Evolutionary conservation across 2,329 filamentous ascomycete species (phyloP), one percentile per base, ranked within the genome.

Genomic region (Fusarium hainanense): DNA sequence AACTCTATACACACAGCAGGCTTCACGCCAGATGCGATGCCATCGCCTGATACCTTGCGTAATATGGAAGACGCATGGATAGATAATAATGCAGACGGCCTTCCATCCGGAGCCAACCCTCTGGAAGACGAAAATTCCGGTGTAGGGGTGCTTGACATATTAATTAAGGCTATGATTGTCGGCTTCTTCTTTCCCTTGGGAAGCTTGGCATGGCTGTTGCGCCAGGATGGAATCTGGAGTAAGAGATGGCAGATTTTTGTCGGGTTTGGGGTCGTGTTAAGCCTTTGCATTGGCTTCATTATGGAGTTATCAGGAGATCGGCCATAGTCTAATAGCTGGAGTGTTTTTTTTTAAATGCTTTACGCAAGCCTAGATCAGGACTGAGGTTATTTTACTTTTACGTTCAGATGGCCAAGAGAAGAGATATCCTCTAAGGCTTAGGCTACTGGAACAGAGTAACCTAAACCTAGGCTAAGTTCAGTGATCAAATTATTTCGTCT

Each of bases 181-280:
- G 96, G 96, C 1, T 99, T 98, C 83, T 92, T 99, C 78, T 98
- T 95, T 89, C 96, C 96, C 6, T 80, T 98, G 12, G 95, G 93
- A 0, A 94, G 93, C 74, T 83, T 95, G 59, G 89, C 91, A 54
- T 98, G 94, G 93, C 83, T 97, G 51, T 87, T 95, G 70, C 86
- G 94, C 63, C 93, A 97, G 79, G 92, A 96, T 61, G 94, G 93
- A 1, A 90, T 98, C 63, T 97, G 94, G 89, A 92, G 90, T 65
- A 89, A 92, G 76, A 85, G 94, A 75, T 92, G 93, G 84, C 90
- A 94, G 78, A 88, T 97, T 74, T 95, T 95, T 72, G 93, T 98
- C 18, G 89, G 92, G 54, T 91, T 94, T 46, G 96, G 96, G 1
- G 89, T 98, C 21, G 79, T 94, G 64, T 85, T 98, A 41, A 96